Conservation (phyloP, 1,139 yeast genomes). For the Candida buenavistaensis region DNA sequence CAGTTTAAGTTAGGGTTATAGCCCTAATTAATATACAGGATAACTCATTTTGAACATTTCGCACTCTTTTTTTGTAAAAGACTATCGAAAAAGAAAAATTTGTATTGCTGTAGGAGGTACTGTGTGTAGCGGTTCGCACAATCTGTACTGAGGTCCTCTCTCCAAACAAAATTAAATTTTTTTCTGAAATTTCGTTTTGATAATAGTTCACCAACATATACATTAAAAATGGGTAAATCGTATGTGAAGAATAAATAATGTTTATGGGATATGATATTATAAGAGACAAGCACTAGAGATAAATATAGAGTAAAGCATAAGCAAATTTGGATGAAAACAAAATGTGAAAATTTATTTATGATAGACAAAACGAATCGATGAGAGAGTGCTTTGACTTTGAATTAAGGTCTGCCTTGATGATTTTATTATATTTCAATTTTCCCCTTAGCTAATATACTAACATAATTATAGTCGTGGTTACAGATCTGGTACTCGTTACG, state of each 20-base stretch:
- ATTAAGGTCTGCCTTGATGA: not conserved
- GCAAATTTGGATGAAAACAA: not conserved
- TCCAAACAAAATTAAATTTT: slow-evolving; percentile 7
- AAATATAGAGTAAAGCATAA: not conserved
- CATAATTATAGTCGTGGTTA: slow-evolving; percentile 81
- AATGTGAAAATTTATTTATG: too few relatives aligned
- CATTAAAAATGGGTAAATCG: slow-evolving; percentile 75
- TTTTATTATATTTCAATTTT: not conserved
- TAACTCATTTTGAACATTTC: not conserved
- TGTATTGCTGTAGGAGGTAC: slow-evolving; percentile 6
- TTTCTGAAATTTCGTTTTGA: slow-evolving; percentile 3
- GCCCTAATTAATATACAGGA: slow-evolving; percentile 12
- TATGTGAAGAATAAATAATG: slow-evolving; percentile 36
- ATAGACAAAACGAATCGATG: too few relatives aligned
- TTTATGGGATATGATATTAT: slow-evolving; percentile 1
- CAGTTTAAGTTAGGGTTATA: slow-evolving; percentile 21
- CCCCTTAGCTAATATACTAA: too few relatives aligned
- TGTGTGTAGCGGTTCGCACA: not conserved
- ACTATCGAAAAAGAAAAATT: slow-evolving; percentile 4
- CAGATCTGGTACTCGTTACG: slow-evolving; percentile 99
- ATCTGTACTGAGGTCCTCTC: not conserved
- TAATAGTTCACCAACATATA: slow-evolving; percentile 9
- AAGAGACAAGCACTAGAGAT: slow-evolving; percentile 1
- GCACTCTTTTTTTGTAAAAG: slow-evolving; percentile 2
- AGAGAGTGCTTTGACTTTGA: too few relatives aligned